Percentiles rank a stretch among this genome's conserved stretches.
Conservation (phyloP, 2,329 filamentous ascomycete species). For the Hymenoscyphus fructigenus region DNA sequence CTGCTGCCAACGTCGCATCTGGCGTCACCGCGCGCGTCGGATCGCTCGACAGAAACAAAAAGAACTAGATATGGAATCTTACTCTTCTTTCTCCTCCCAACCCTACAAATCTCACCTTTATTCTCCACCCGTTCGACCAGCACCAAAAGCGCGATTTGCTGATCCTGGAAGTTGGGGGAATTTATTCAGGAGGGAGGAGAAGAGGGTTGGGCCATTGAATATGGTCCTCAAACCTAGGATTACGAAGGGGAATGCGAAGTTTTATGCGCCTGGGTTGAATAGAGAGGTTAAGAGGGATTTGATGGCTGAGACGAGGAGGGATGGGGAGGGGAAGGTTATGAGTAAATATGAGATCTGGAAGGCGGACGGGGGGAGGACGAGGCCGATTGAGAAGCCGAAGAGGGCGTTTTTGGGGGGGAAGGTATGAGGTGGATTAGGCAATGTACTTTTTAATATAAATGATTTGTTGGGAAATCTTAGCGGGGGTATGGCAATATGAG, state of each 20-base stretch:
- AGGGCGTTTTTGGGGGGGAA: background rate
- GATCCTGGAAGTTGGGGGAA: background rate
- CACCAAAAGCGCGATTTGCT: background rate
- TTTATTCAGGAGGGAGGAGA: background rate
- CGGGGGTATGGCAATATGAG: background rate
- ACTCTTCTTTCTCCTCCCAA: background rate
- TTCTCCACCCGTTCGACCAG: no score
- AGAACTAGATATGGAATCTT: background rate
- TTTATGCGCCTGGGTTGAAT: slow-evolving; percentile 11
- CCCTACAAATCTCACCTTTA: background rate
- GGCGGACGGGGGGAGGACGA: background rate
- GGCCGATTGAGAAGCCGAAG: background rate
- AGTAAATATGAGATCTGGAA: background rate
- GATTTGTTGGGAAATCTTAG: background rate
- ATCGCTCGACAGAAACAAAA: background rate
- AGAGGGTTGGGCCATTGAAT: background rate
- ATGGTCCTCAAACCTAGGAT: background rate
- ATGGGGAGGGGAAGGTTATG: background rate
- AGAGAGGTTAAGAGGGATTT: background rate
- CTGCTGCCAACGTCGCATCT: slow-evolving; percentile 7
- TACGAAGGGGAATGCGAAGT: slow-evolving; percentile 11
- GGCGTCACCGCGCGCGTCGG: background rate
- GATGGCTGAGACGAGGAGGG: background rate
- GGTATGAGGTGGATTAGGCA: background rate
- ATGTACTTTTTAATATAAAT: background rate